Base-by-base conservation (phyloP, 1,284 basidiomycete species). In the Microbotryomycetes sp. region DNA sequence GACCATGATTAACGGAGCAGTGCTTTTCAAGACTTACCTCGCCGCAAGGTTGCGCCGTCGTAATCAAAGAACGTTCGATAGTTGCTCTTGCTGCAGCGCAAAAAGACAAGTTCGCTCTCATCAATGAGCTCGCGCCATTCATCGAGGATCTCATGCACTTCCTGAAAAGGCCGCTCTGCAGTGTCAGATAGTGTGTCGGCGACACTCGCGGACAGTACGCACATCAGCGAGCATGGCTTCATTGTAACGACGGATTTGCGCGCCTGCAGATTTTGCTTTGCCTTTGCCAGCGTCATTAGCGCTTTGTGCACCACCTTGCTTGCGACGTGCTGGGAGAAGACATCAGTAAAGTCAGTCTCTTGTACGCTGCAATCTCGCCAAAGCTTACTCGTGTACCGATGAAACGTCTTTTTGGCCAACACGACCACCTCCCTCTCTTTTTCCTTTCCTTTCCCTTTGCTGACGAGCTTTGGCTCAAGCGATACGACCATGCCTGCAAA, bases 301-400 rank as follows among this genome's bases (percentile, higher is more conserved):
- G 1, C 86, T 86, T 76, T 99, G 96, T 0, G 89, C 88, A 0
- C 96, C 96, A 75, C 96, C 96, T 79, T 99, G 96, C 76, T 98
- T 98, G 67, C 89, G 82, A 69, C 96, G 88, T 45, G 96, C 91
- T 96, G 60, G 2, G 3, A 30, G 1, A 2, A 0, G 2, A 49
- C 2, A 4, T 3, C 13, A 45, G 21, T 28, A 15, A 23, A 59
- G 27, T 30, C n/a, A 51, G 18, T 77, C 83, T 62, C 62, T 6
- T 11, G 29, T n/a, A n/a, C n/a, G n/a, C n/a, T n/a, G n/a, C n/a
- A n/a, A n/a, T n/a, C n/a, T 5, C 15, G n/a, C 31, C 18, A 27
- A 28, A 28, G 76, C 79, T 68, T 61, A 94, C 91, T 98, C 0
- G 96, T 99, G 75, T 99, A 99, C 6, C 96, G 85, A 76, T 98